Base-by-base conservation (phyloP, 169 alveolate genomes). In the Eimeria brunetti region DNA sequence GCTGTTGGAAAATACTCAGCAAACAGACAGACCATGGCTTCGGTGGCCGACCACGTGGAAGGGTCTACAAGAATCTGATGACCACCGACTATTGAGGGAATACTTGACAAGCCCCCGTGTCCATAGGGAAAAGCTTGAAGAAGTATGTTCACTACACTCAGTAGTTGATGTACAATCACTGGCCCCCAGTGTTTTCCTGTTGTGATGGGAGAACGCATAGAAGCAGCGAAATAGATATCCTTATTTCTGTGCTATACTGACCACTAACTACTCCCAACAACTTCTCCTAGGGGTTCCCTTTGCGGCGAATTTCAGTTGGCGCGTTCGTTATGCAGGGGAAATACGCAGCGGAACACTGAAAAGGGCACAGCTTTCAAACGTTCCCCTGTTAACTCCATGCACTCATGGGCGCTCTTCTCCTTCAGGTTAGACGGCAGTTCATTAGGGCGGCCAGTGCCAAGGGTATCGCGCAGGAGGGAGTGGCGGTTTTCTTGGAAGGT, bases 21-120 rank as follows among this genome's bases (percentile, higher is more conserved):
- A 33, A 46, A 46, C 58, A 24, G 44, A 38, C 86, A 80, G 85
- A 49, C 95, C 95, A 46, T 92, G 95, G 95, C 88, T 92, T 53
- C 60, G 36, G 71, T 92, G 95, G 95, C 95, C 95, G 7, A 36
- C 62, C 33, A 49, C 92, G 3, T 73, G 81, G 58, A 73, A 64
- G 8, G 95, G 41, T 18, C 38, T 92, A 20, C 49, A 64, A 30
- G 71, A 62, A 44, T 53, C 84, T 58, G 88, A 92, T 22, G 69
- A 73, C 33, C 92, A 81, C 38, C 69, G 56, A 12, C 14, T 60
- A 20, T 86, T 92, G 41, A 62, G 78, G 71, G 92, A 73, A 20
- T 92, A 64, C 46, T 78, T 92, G 44, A 81, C 95, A 9, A 64
- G 78, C 75, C 69, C 67, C 14, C n/a, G 27, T 3, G 20, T 84